A percentile compares a stretch with the other conserved stretches of the same genome.
Conservation (phyloP, 148 eudicot species). For the Oxyria digyna region DNA sequence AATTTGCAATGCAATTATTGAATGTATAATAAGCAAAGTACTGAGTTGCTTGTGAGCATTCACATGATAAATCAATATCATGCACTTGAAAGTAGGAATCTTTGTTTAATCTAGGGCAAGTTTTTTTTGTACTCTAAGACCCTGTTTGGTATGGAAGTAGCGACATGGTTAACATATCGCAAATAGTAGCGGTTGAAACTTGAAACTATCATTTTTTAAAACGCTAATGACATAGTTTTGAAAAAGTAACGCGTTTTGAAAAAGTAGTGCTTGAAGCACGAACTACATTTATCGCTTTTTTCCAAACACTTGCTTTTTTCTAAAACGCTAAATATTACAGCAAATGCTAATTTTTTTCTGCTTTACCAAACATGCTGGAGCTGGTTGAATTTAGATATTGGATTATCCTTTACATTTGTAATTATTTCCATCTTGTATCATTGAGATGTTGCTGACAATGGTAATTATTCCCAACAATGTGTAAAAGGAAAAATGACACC, state of each 20-base stretch:
- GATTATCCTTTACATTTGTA: not conserved
- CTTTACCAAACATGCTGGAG: no score
- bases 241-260: no score
- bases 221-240: no score
- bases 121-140: not conserved
- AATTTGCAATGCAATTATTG: slow-evolving; percentile 29
- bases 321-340: no score
- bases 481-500: not conserved
- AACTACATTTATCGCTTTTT: no score
- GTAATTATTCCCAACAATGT: not conserved
- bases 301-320: no score
- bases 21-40: slow-evolving; percentile 10
- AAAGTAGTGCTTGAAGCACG: no score
- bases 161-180: no score
- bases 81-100: not conserved
- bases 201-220: no score
- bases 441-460: not conserved
- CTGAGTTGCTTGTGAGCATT: not conserved
- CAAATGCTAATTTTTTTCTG: no score
- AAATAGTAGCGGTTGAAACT: no score
- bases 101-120: not conserved
- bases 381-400: not conserved
- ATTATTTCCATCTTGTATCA: not conserved
- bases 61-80: slow-evolving; percentile 1
- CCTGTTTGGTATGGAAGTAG: no score